Percentiles rank a stretch among this genome's conserved stretches.
phyloP scores from a whole-genome alignment of 2,329 filamentous ascomycete genomes.

The Alternaria solani region DNA sequence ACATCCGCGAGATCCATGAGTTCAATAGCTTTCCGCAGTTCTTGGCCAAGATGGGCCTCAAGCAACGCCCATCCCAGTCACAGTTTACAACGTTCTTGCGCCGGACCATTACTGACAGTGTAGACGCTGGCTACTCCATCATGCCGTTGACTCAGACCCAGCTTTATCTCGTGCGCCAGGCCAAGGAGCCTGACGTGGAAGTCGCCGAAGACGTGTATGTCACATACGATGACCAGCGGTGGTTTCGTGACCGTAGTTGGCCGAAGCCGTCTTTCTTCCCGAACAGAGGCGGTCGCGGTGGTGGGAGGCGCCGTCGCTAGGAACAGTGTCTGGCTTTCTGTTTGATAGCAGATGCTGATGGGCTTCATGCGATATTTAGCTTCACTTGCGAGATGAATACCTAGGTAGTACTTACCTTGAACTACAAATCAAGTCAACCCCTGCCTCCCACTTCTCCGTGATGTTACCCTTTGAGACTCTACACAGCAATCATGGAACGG shows the following conservation, averaged over 20 bases:
- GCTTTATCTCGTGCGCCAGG: conserved; percentile 33
- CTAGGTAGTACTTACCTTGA: not conserved
- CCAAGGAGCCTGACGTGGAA: conserved; percentile 30
- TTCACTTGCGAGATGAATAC: not conserved
- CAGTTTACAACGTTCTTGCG: conserved; percentile 35
- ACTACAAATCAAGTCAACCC: not conserved
- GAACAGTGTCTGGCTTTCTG: not conserved
- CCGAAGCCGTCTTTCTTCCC: conserved; percentile 31
- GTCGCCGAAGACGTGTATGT: conserved; percentile 20
- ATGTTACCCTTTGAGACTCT: not conserved
- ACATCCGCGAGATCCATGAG: conserved; percentile 55
- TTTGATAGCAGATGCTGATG: not conserved
- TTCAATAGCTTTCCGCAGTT: conserved; percentile 57
- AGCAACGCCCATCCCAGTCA: conserved; percentile 22
- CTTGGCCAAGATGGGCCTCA: conserved; percentile 55
- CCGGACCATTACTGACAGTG: conserved; percentile 34
- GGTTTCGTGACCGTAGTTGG: conserved; percentile 24
- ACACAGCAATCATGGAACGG: not conserved
- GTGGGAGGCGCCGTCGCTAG: not conserved
- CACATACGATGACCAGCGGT: conserved; percentile 16
- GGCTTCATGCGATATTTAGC: not conserved
- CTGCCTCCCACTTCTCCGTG: not conserved
- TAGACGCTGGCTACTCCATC: conserved; percentile 32
- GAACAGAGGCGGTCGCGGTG: not conserved
- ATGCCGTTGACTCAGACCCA: conserved; percentile 36